phyloP scores from a whole-genome alignment of 1,284 basidiomycete species.

The Coriolopsis trogii region DNA sequence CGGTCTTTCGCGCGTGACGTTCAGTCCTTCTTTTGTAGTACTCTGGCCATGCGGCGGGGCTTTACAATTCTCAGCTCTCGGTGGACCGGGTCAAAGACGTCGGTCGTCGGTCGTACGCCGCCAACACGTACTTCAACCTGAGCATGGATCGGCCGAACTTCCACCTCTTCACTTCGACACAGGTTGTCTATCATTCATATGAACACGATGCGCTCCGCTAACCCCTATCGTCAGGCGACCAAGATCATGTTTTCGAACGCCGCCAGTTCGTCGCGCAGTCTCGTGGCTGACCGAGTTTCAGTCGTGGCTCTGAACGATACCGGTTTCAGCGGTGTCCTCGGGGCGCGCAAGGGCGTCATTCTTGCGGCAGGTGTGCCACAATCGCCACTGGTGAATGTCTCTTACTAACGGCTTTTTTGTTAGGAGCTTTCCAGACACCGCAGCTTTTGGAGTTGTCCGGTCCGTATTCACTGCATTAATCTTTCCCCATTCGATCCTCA shows the following conservation, averaged over 20 bases:
- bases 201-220: background rate
- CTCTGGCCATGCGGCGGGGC: slow-evolving; percentile 25
- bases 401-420: background rate
- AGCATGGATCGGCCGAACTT: slow-evolving; percentile 11
- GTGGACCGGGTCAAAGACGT: slow-evolving; percentile 23
- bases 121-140: slow-evolving; percentile 24
- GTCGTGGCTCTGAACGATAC: slow-evolving; percentile 16
- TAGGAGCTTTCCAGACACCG: slow-evolving; percentile 26
- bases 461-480: background rate
- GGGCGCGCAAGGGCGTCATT: slow-evolving; percentile 30
- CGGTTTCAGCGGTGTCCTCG: slow-evolving; percentile 8
- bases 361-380: slow-evolving; percentile 24
- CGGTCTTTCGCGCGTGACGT: background rate
- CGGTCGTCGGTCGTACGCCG: slow-evolving; percentile 29
- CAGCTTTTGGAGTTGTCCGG: slow-evolving; percentile 32
- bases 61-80: slow-evolving; percentile 23
- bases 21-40: slow-evolving; percentile 16
- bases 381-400: background rate
- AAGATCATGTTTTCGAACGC: too few relatives aligned
- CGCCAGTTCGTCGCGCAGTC: too few relatives aligned
- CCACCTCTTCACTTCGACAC: slow-evolving; percentile 7
- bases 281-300: too few relatives aligned
- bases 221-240: too few relatives aligned
- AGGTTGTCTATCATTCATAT: slow-evolving; percentile 1
- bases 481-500: too few relatives aligned